A percentile compares a stretch with the other conserved stretches of the same genome.
These are phyloP conservation scores for Scedosporium boydii DNA, from an alignment of 2,329 filamentous ascomycete species.

Conservation along the genomic window DNA sequence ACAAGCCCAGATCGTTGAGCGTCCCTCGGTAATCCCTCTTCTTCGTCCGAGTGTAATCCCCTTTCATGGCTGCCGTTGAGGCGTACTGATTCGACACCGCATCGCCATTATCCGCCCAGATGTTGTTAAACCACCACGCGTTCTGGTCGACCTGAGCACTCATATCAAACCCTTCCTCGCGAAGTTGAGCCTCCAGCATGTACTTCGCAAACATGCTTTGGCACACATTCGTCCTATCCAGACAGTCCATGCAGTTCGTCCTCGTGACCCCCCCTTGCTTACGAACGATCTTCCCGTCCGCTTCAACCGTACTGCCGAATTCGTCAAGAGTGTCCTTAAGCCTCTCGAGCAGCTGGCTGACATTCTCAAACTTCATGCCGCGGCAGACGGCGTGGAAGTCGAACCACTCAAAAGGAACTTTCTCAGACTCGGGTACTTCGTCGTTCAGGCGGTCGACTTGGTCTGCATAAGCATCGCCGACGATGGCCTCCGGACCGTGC, in stretches of 20 bases:
- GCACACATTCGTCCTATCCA: slow-evolving; percentile 92
- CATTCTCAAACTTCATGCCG: slow-evolving; percentile 97
- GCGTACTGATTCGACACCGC: slow-evolving; percentile 94
- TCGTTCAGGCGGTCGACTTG: slow-evolving; percentile 60
- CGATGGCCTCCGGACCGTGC: slow-evolving; percentile 67
- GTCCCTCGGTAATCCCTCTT: slow-evolving; percentile 89
- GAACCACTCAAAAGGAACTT: slow-evolving; percentile 82
- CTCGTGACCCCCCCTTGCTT: slow-evolving; percentile 70
- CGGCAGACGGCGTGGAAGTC: slow-evolving; percentile 90
- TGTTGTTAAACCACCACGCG: slow-evolving; percentile 86
- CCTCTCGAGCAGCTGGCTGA: slow-evolving; percentile 65
- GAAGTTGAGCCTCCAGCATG: slow-evolving; percentile 72
- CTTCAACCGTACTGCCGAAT: slow-evolving; percentile 60
- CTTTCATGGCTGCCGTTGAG: slow-evolving; percentile 90
- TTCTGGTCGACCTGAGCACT: slow-evolving; percentile 65
- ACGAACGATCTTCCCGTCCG: slow-evolving; percentile 29
- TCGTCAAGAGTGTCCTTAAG: slow-evolving; percentile 58
- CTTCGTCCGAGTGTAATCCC: slow-evolving; percentile 85
- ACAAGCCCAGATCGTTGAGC: slow-evolving; percentile 82
- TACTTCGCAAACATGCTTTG: slow-evolving; percentile 84
- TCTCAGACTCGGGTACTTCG: slow-evolving; percentile 34
- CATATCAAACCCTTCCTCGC: slow-evolving; percentile 65
- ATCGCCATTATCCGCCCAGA: slow-evolving; percentile 98
- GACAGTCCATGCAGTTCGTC: slow-evolving; percentile 97
- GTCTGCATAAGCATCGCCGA: slow-evolving; percentile 69